These are phyloP conservation scores for Dissoconium aciculare DNA, from an alignment of 2,329 filamentous ascomycete genomes.

Conservation along the genomic window DNA sequence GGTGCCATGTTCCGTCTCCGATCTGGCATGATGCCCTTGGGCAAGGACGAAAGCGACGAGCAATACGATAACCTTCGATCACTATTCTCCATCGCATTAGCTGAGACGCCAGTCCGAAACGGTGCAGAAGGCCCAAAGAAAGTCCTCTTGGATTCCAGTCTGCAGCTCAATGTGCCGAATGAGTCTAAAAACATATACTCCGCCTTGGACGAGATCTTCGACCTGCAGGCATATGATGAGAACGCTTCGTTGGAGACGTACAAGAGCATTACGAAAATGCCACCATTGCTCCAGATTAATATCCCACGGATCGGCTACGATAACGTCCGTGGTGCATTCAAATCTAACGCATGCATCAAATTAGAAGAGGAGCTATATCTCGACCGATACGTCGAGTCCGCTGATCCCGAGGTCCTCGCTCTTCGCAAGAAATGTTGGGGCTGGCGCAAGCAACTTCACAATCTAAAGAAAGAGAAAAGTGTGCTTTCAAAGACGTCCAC, in stretches of 20 bases:
- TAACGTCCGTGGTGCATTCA: constrained; percentile 42
- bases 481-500: constrained; percentile 12
- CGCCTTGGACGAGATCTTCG: constrained; percentile 73
- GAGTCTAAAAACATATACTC: constrained; percentile 58
- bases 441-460: constrained; percentile 46
- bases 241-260: constrained; percentile 40
- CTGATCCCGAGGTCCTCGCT: constrained; percentile 45
- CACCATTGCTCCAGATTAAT: constrained; percentile 76
- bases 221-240: constrained; percentile 59
- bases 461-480: constrained; percentile 19
- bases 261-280: constrained; percentile 47
- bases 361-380: constrained; percentile 74
- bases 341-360: constrained; percentile 62
- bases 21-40: constrained; percentile 64
- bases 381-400: constrained; percentile 68
- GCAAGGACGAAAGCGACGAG: constrained; percentile 51
- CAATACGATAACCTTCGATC: constrained; percentile 49
- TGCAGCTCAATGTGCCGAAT: constrained; percentile 44
- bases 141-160: constrained; percentile 39
- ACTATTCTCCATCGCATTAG: constrained; percentile 16
- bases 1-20: constrained; percentile 85
- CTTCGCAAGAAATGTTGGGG: constrained; percentile 59
- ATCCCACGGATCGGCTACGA: constrained; percentile 72
- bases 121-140: constrained; percentile 10
- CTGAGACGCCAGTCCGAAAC: constrained; percentile 12